These are phyloP conservation scores for Chlorella sp. DNA, from an alignment of 139 green algal species.

Conservation along the genomic window DNA sequence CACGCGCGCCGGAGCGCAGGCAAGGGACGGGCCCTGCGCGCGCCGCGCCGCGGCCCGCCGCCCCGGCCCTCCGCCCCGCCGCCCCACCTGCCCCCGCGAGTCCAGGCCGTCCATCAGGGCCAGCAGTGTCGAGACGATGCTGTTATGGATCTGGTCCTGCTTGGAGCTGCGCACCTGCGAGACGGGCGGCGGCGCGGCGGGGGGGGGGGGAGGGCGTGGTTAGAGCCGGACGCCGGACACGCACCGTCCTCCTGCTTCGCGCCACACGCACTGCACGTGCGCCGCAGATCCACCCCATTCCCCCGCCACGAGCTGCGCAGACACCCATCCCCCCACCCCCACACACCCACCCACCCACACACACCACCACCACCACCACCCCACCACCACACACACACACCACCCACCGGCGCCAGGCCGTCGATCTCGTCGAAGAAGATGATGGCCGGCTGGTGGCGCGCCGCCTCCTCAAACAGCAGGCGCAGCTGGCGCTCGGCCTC, in stretches of 20 bases:
- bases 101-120: constrained; percentile 97
- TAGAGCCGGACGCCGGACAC: no score
- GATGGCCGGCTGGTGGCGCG: constrained; percentile 70
- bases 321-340: background rate
- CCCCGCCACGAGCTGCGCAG: background rate
- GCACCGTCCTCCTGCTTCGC: background rate
- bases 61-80: no score
- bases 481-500: constrained; percentile 92
- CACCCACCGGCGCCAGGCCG: constrained; percentile 71
- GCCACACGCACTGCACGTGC: background rate
- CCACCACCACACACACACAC: no score
- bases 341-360: background rate
- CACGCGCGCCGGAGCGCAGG: no score
- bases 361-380: background rate
- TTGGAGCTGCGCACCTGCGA: constrained; percentile 73
- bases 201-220: background rate
- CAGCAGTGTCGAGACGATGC: constrained; percentile 93
- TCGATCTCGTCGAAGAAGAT: constrained; percentile 94
- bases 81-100: constrained; percentile 63
- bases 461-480: constrained; percentile 93
- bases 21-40: background rate
- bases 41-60: background rate
- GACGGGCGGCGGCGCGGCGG: no score
- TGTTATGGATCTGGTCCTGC: constrained; percentile 98
- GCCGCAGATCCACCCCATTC: background rate